Base-by-base conservation (phyloP, 2,329 filamentous ascomycete genomes). In the Cercospora sojina region DNA sequence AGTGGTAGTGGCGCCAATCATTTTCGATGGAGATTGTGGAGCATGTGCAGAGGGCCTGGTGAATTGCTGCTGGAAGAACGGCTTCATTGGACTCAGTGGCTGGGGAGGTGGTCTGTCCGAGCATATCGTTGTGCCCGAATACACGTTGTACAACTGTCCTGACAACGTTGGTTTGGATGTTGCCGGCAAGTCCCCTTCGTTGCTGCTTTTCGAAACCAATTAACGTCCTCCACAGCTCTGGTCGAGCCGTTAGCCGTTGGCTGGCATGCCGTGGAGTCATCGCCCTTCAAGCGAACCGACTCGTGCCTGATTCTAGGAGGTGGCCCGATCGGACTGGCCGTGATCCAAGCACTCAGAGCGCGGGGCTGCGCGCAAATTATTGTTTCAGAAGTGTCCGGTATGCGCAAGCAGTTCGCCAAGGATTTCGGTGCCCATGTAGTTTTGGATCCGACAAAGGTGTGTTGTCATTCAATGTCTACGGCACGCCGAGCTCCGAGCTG, bases 181-280 rank as follows among this genome's bases (percentile, higher is more conserved):
- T 25, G 83, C 80, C 66, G 79, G 80, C 75, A 55, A 70, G 73
- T 66, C 5, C 25, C 9, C 16, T 13, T 20, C 47, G n/a, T 35
- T 12, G 20, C 12, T n/a, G 35, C 18, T 20, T 41, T 29, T 13
- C 29, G 8, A 16, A 41, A 12, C 12, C 18, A 13, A 35, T 12
- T 58, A 18, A 29, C 59, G 51, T n/a, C 4, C 29, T 38, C 18
- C n/a, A 20, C 47, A 77, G 84, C 84, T 0, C 77, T 86, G 31
- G 79, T 86, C 53, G 84, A 86, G 71, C 84, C 84, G 1, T 76
- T 86, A 0, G 80, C 84, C 3, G 84, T 87, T 1, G 84, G 82
- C 18, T 86, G 83, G 83, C 84, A 86, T 70, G 84, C 84, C 2
- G 82, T 86, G 35, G 81, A 82, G 56, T 79, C 82, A 61, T 83